Evolutionary conservation across 2,329 filamentous ascomycete genomes (phyloP).

Genomic region (Knufia fluminis): DNA sequence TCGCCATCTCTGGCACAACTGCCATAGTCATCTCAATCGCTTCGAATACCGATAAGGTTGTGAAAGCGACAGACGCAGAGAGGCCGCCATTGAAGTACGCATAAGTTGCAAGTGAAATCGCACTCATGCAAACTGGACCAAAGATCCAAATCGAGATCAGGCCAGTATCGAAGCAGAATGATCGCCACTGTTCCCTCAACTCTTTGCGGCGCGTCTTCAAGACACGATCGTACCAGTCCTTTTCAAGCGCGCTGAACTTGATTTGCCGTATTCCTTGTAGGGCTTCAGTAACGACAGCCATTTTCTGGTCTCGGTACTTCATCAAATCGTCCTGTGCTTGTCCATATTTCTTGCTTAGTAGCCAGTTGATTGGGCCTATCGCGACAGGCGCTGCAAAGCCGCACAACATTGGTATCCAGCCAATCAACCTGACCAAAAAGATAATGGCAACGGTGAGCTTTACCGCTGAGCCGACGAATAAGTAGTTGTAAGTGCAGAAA

Average conservation of each 20-base stretch:
- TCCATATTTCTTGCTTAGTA: conserved; percentile 56
- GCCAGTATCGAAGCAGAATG: conserved; percentile 55
- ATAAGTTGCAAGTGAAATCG: conserved; percentile 61
- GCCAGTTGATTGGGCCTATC: conserved; percentile 60
- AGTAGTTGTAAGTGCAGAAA: conserved; percentile 57
- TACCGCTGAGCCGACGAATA: conserved; percentile 53
- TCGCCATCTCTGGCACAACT: conserved; percentile 63
- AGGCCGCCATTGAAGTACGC: conserved; percentile 54
- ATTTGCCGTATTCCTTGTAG: conserved; percentile 73
- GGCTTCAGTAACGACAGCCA: conserved; percentile 66
- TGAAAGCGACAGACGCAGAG: conserved; percentile 66
- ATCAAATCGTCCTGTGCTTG: conserved; percentile 60
- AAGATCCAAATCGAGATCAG: conserved; percentile 62
- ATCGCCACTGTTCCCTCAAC: conserved; percentile 55
- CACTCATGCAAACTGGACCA: conserved; percentile 64
- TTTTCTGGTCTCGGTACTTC: conserved; percentile 66
- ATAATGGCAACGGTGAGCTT: conserved; percentile 57
- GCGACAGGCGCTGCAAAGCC: conserved; percentile 57
- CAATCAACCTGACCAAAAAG: conserved; percentile 61
- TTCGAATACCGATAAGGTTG: conserved; percentile 64
- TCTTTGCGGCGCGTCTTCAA: conserved; percentile 56
- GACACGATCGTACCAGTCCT: conserved; percentile 66
- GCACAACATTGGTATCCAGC: conserved; percentile 58
- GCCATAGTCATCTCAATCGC: conserved; percentile 63
- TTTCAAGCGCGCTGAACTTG: conserved; percentile 70